These are phyloP conservation scores for Wickerhamomyces rabaulensis DNA, from an alignment of 805 yeast genomes.

Conservation along the genomic window DNA sequence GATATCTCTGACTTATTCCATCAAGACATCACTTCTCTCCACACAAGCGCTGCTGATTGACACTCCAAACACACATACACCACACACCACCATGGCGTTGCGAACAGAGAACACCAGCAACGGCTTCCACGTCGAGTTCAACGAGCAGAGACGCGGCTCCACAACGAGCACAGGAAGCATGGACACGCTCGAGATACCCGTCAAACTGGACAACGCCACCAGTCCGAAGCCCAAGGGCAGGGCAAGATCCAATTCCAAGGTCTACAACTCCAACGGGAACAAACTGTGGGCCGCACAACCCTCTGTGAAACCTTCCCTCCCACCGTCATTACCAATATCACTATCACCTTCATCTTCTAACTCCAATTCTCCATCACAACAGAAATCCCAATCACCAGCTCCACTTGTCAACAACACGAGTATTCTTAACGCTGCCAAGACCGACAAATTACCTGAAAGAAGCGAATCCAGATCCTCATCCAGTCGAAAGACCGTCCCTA, in stretches of 20 bases:
- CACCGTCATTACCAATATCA: background rate
- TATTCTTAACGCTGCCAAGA: background rate
- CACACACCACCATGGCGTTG: background rate
- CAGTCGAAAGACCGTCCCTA: background rate
- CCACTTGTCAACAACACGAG: background rate
- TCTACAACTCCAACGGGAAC: constrained; percentile 5
- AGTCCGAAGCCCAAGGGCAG: constrained; percentile 1
- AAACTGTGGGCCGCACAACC: background rate
- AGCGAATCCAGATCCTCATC: background rate
- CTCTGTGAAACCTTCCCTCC: background rate
- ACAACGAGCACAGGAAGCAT: background rate
- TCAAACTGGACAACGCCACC: background rate
- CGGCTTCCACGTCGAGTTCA: background rate
- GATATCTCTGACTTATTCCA: no score
- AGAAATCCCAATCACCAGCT: background rate
- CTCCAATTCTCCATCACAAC: background rate
- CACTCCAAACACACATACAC: no score
- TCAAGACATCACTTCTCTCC: no score
- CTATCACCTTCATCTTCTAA: background rate
- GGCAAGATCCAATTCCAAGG: constrained; percentile 10
- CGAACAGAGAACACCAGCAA: background rate
- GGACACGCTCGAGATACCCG: background rate
- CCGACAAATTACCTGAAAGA: background rate
- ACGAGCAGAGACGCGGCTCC: background rate
- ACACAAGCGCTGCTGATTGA: no score